These are phyloP conservation scores for Yueomyces sinensis DNA, from an alignment of 805 yeast genomes.

Conservation along the genomic window DNA sequence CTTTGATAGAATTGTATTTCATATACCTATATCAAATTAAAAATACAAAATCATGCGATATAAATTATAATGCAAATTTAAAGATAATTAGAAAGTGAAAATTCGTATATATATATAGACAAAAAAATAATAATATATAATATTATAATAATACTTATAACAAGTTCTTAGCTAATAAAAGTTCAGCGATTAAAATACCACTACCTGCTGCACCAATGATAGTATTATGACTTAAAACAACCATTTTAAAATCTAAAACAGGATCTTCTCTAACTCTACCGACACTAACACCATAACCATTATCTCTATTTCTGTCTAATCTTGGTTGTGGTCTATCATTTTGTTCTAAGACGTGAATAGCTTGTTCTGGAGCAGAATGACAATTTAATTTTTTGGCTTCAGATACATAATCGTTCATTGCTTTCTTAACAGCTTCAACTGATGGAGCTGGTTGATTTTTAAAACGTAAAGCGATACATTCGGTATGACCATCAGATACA, in stretches of 20 bases:
- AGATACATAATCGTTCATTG: conserved; percentile 60
- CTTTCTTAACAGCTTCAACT: conserved; percentile 61
- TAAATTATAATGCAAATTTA: no score
- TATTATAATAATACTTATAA: conserved; percentile 31
- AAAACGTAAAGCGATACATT: conserved; percentile 79
- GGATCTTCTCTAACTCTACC: conserved; percentile 93
- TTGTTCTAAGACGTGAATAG: conserved; percentile 86
- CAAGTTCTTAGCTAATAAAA: conserved; percentile 61
- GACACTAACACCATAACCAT: conserved; percentile 86
- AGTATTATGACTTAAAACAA: conserved; percentile 93
- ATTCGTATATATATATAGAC: no score
- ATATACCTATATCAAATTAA: no score
- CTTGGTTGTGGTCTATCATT: conserved; percentile 95
- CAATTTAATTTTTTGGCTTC: conserved; percentile 75
- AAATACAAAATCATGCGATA: no score
- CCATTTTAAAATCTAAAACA: conserved; percentile 89
- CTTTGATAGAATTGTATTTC: no score
- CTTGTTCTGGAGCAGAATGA: conserved; percentile 83
- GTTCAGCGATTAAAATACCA: conserved; percentile 90
- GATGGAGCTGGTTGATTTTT: conserved; percentile 75
- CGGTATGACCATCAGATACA: conserved; percentile 96
- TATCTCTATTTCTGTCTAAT: conserved; percentile 89
- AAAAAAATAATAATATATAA: not conserved
- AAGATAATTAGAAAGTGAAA: no score
- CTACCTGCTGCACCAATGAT: conserved; percentile 98